A percentile compares a stretch with the other conserved stretches of the same genome.
phyloP scores from a whole-genome alignment of 306 rosid genomes.

The Gynostemma pentaphyllum region DNA sequence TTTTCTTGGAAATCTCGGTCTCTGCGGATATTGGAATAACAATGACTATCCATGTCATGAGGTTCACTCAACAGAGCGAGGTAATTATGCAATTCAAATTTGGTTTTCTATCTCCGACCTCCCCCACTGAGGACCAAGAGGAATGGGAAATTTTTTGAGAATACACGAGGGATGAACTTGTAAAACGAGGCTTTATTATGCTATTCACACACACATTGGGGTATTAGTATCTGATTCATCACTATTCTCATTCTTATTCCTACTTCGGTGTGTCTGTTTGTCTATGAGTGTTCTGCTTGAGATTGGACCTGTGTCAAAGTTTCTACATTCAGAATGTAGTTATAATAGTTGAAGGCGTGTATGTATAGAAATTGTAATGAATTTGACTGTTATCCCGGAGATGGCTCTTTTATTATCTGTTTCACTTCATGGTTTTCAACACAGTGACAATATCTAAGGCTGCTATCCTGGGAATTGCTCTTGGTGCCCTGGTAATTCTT shows the following conservation, averaged over 20 bases:
- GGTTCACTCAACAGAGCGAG: conserved; percentile 54
- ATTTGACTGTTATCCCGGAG: neutral
- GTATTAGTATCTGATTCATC: too few relatives aligned
- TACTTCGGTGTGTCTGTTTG: too few relatives aligned
- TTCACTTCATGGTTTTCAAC: neutral
- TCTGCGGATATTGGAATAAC: conserved; percentile 76
- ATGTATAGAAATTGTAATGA: too few relatives aligned
- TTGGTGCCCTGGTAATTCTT: conserved; percentile 89
- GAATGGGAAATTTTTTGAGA: neutral
- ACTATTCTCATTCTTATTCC: too few relatives aligned
- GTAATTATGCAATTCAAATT: conserved; percentile 15
- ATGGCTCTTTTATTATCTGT: neutral
- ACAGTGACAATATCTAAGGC: conserved; percentile 80
- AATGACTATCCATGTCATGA: conserved; percentile 47
- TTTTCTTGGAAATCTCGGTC: conserved; percentile 77
- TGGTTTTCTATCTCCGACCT: too few relatives aligned
- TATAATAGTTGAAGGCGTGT: too few relatives aligned
- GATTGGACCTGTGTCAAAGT: too few relatives aligned
- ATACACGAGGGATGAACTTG: too few relatives aligned
- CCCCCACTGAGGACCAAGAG: neutral
- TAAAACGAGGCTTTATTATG: too few relatives aligned
- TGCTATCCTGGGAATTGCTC: conserved; percentile 88
- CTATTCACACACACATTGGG: too few relatives aligned
- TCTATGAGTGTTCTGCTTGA: too few relatives aligned
- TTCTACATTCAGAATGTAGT: too few relatives aligned